These are phyloP conservation scores for Tritrichomonas musculus DNA, from an alignment of 208 protist genomes.

Conservation along the genomic window DNA sequence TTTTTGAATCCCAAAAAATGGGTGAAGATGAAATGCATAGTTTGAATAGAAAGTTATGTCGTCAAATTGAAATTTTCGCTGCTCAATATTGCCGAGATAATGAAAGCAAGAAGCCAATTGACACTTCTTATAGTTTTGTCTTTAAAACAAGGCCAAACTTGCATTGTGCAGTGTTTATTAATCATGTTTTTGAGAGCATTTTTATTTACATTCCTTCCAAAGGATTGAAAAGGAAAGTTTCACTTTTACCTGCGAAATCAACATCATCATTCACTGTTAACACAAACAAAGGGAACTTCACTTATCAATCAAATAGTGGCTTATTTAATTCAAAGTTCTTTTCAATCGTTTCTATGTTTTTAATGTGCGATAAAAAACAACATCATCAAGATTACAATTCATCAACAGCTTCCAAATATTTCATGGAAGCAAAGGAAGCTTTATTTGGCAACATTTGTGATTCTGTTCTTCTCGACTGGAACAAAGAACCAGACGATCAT, in stretches of 20 bases:
- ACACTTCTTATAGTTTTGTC: background rate
- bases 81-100: background rate
- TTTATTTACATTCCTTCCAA: background rate
- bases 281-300: background rate
- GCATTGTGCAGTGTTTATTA: background rate
- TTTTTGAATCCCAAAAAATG: conserved; percentile 3
- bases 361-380: background rate
- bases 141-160: too few species aligned
- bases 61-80: background rate
- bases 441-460: background rate
- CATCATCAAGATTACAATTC: background rate
- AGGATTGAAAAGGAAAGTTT: background rate
- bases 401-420: background rate
- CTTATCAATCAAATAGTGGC: background rate
- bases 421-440: background rate
- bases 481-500: background rate
- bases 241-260: background rate
- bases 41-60: background rate
- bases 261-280: background rate
- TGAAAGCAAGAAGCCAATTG: background rate
- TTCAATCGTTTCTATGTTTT: background rate
- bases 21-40: background rate
- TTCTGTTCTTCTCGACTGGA: background rate
- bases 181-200: background rate
- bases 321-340: background rate